Evolutionary conservation across 176 grass and related monocot genomes (phyloP), one percentile per base, ranked within the genome.

Genomic region (Melocanna baccifera): DNA sequence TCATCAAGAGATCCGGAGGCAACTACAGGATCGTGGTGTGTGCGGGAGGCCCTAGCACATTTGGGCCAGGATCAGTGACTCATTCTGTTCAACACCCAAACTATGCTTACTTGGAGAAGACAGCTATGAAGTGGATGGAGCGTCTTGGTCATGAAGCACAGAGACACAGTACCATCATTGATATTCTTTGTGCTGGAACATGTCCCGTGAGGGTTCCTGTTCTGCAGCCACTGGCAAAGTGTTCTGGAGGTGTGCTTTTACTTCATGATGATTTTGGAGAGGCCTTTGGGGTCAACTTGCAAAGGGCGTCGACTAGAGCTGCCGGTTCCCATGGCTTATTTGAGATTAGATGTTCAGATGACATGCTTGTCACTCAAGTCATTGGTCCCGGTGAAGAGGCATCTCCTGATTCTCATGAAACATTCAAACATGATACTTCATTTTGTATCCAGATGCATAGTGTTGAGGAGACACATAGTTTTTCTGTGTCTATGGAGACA

Each of bases 261-360:
- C 88, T 94, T 80, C 93, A 99, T 83, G 96, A 99, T 86, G 96
- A 99, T 86, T 99, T 99, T 91, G 96, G 93, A 39, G 93, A 99
- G 89, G 93, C 93, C 78, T 99, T 99, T 88, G 96, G 93, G 32
- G 93, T 99, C 55, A 99, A 99, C 78, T 86, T 99, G 86, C 96
- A 99, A 86, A 96, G 93, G 86, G 93, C 93, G 20, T 90, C 93
- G 2, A 88, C 89, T 55, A 93, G 91, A 86, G 83, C 96, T 32
- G 84, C 93, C 47, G 91, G 96, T 79, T 96, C 93, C 53, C 91
- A 94, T 81, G 96, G 93, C 37, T 91, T 94, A 82, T 94, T 99
- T 63, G 96, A 99, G 80, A 99, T 96, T 52, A 85, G 91, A 52
- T 99, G 93, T 84, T 96, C 96, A 43, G 93, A 99, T 80, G 92